A percentile compares a stretch with the other conserved stretches of the same genome.
phyloP scores from a whole-genome alignment of 257 asterid genomes.

The Orobanche coerulescens region DNA sequence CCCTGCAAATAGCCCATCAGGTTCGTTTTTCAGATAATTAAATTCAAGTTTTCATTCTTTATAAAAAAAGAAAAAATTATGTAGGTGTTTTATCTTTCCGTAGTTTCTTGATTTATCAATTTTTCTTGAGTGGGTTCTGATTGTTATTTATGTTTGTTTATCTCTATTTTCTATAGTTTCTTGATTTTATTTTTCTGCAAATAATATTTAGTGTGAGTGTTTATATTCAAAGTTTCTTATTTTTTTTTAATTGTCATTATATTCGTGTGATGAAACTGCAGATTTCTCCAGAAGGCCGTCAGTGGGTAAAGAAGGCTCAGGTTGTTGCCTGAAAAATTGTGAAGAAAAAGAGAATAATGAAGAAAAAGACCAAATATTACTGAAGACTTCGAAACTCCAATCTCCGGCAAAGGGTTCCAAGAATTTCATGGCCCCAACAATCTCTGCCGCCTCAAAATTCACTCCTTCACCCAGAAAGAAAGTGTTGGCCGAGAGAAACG shows the following conservation, averaged over 20 bases:
- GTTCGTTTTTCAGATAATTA: slow-evolving; percentile 25
- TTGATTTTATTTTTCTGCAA: background rate
- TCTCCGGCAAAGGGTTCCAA: slow-evolving; percentile 57
- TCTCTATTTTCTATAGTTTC: background rate
- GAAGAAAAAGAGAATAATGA: slow-evolving; percentile 80
- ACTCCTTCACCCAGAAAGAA: slow-evolving; percentile 81
- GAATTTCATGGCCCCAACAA: slow-evolving; percentile 87
- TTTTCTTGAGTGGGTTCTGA: background rate
- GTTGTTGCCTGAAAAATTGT: slow-evolving; percentile 12
- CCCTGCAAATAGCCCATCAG: slow-evolving; percentile 84
- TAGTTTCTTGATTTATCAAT: background rate
- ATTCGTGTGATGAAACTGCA: slow-evolving; percentile 9
- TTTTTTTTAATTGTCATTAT: slow-evolving; percentile 9
- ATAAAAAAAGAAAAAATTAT: too few species aligned
- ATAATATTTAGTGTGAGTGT: too few species aligned
- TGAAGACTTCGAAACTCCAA: slow-evolving; percentile 34
- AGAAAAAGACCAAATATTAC: slow-evolving; percentile 29
- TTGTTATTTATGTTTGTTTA: background rate
- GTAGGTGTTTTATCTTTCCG: background rate
- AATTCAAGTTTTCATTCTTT: background rate
- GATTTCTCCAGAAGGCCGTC: slow-evolving; percentile 42
- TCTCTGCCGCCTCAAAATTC: slow-evolving; percentile 88
- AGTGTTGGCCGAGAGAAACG: slow-evolving; percentile 72
- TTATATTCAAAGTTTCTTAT: background rate
- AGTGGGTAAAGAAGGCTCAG: slow-evolving; percentile 26